These are phyloP conservation scores for Trametes villosa DNA, from an alignment of 768 basidiomycete species.

Conservation along the genomic window DNA sequence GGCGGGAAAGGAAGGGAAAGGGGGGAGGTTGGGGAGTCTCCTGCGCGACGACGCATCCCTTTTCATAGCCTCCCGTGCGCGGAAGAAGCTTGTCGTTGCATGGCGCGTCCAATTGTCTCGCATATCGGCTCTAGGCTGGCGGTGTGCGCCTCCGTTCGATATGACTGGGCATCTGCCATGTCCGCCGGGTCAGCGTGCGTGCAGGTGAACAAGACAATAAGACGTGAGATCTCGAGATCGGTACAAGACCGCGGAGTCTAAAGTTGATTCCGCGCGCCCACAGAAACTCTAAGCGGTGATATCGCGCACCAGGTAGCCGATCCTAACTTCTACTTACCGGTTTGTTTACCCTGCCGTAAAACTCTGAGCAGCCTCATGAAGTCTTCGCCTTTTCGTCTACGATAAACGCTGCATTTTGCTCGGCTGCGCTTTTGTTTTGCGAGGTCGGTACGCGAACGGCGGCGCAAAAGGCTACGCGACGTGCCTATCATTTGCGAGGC, in stretches of 20 bases:
- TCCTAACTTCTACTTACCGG: no score
- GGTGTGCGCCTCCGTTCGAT: neutral
- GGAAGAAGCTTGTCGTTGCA: slow-evolving; percentile 10
- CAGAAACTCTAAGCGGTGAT: neutral
- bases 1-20: slow-evolving; percentile 3
- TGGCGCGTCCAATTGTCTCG: slow-evolving; percentile 22
- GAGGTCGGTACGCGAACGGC: neutral
- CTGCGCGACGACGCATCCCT: slow-evolving; percentile 9
- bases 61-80: slow-evolving; percentile 18
- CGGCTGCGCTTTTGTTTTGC: neutral
- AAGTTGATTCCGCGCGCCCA: slow-evolving; percentile 14
- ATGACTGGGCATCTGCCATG: slow-evolving; percentile 13
- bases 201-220: slow-evolving; percentile 26
- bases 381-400: no score
- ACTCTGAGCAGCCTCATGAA: neutral
- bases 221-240: slow-evolving; percentile 23
- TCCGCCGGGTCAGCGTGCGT: slow-evolving; percentile 13
- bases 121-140: slow-evolving; percentile 9
- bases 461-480: neutral
- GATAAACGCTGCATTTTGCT: neutral
- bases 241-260: slow-evolving; percentile 21
- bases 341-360: no score
- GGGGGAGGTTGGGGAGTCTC: slow-evolving; percentile 2
- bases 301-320: no score
- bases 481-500: slow-evolving; percentile 12